Base-by-base conservation (phyloP, 257 asterid genomes). In the Ajuga chamaepitys region DNA sequence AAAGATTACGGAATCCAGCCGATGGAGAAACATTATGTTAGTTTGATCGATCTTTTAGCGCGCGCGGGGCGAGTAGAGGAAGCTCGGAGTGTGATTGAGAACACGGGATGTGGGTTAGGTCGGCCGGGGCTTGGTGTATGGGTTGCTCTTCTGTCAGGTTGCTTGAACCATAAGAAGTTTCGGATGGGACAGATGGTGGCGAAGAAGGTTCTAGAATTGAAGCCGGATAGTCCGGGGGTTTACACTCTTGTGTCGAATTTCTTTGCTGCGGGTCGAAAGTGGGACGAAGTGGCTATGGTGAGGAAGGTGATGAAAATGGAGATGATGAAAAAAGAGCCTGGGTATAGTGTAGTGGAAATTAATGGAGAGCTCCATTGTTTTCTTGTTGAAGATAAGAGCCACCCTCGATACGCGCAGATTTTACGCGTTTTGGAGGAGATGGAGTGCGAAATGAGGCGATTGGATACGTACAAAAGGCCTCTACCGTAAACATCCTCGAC, bases 141-240 rank as follows among this genome's bases (percentile, higher is more conserved):
- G 93, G 95, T 86, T 38, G 96, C 96, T 69, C 91, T 91, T 65
- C 74, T 86, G 9, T 86, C 96, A 2, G 97, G 96, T 18, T 91
- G 97, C 76, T 77, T 79, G 66, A 91, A 72, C 67, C 79, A 88
- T 52, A 86, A 80, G 75, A 91, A 86, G 55, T 66, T 79, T 37
- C 44, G 28, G 42, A 20, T 73, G 22, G 97, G 97, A 37, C 86
- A 84, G 25, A 7, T 75, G 53, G 96, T 81, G 9, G 97, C 97
- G 22, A 88, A 75, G 58, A 86, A 75, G 62, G 78, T 91, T 73
- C 82, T 88, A 13, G 93, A 81, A 72, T 57, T 82, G 13, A 77
- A 75, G 47, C 93, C 93, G 0, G 82, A 82, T 5, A 56, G 70
- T 58, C 71, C 86, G 0, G 97, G 96, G 16, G 76, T 83, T 44